Percentiles rank a stretch among this genome's conserved stretches.
Conservation (phyloP, 345 rosid genomes). For the Pistacia vera region DNA sequence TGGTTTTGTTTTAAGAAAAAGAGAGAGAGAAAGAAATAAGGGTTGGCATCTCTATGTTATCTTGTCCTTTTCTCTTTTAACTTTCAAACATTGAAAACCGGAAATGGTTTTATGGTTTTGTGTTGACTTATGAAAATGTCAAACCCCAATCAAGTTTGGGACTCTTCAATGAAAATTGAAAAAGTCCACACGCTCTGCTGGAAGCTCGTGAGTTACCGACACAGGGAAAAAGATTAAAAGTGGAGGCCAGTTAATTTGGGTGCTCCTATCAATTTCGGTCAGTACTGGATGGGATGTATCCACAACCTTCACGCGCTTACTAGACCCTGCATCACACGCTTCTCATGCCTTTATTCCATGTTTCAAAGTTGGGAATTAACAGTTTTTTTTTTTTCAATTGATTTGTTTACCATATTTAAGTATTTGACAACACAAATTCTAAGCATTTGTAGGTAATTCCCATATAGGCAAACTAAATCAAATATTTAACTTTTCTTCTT, state of each 20-base stretch:
- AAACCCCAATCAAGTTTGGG: constrained; percentile 32
- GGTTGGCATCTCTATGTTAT: constrained; percentile 63
- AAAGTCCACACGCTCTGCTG: constrained; percentile 38
- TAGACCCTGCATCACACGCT: background rate
- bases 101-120: constrained; percentile 40
- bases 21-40: constrained; percentile 10
- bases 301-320: constrained; percentile 11
- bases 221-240: constrained; percentile 17
- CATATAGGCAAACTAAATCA: too few species aligned
- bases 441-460: too few species aligned
- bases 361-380: too few species aligned
- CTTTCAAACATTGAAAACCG: constrained; percentile 34
- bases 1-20: background rate
- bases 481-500: too few species aligned
- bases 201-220: constrained; percentile 49
- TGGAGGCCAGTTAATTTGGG: constrained; percentile 26
- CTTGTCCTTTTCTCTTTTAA: constrained; percentile 35
- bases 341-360: background rate
- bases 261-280: constrained; percentile 20
- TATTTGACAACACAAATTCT: too few species aligned
- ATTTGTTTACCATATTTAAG: too few species aligned
- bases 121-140: constrained; percentile 56
- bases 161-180: constrained; percentile 13
- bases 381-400: too few species aligned
- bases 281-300: background rate